Conservation (phyloP, 768 basidiomycete species). For the Lactarius tabidus region DNA sequence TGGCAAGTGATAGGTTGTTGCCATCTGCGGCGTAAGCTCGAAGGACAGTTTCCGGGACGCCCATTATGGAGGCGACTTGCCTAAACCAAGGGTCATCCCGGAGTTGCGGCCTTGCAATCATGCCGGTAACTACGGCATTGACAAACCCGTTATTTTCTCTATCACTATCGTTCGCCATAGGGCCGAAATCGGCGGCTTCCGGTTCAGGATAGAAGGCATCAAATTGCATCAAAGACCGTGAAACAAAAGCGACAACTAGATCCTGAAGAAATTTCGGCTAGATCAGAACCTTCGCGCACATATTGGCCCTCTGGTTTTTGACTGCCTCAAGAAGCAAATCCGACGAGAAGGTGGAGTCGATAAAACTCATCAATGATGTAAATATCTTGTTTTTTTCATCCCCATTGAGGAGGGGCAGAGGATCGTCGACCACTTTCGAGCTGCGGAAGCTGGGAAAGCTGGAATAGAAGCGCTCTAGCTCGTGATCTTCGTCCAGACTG, state of each 20-base stretch:
- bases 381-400: background rate
- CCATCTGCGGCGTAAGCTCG: background rate
- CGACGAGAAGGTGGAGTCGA: constrained; percentile 40
- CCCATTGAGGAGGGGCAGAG: background rate
- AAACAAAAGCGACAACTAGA: too few species aligned
- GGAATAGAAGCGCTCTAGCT: too few species aligned
- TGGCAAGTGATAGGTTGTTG: too few species aligned
- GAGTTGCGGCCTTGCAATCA: background rate
- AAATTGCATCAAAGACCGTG: too few species aligned
- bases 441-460: background rate
- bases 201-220: too few species aligned
- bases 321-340: too few species aligned
- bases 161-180: too few species aligned
- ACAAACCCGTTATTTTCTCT: background rate
- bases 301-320: constrained; percentile 24
- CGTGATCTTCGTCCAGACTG: too few species aligned
- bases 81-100: background rate
- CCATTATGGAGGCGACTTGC: background rate
- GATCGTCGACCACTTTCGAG: background rate
- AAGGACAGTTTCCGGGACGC: background rate
- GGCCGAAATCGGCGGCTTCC: too few species aligned
- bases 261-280: too few species aligned
- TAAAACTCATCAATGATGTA: constrained; percentile 22
- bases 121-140: background rate
- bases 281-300: background rate